phyloP scores from a whole-genome alignment of 768 basidiomycete species.

The Leccinellum albellum region DNA sequence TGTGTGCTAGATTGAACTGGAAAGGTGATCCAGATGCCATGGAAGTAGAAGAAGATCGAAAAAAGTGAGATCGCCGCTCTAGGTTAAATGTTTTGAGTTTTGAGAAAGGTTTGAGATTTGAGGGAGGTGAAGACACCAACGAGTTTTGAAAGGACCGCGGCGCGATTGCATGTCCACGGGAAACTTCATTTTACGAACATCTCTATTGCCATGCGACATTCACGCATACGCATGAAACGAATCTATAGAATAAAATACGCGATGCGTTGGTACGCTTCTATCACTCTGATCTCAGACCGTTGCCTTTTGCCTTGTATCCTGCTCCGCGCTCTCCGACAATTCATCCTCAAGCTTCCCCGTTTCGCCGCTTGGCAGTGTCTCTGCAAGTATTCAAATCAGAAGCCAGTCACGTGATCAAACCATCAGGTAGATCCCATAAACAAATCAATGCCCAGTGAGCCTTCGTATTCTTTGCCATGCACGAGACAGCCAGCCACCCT shows the following conservation, averaged over 20 bases:
- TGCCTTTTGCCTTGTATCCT: constrained; percentile 47
- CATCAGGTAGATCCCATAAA: constrained; percentile 42
- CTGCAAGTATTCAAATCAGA: constrained; percentile 31
- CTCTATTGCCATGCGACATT: constrained; percentile 16
- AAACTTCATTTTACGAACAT: constrained; percentile 2
- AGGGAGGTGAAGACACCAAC: neutral
- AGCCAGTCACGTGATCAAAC: constrained; percentile 17
- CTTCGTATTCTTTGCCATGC: constrained; percentile 63
- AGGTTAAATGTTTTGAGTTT: constrained; percentile 22
- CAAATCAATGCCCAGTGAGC: constrained; percentile 68
- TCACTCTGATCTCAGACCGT: constrained; percentile 34
- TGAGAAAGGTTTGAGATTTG: constrained; percentile 1
- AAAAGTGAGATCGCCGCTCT: constrained; percentile 27
- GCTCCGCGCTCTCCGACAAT: constrained; percentile 40
- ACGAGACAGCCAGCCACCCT: constrained; percentile 67
- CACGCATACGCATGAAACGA: constrained; percentile 7
- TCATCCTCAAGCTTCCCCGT: constrained; percentile 27
- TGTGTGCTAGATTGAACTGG: constrained; percentile 7
- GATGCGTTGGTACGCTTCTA: constrained; percentile 31
- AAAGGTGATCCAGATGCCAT: constrained; percentile 13
- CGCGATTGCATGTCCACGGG: constrained; percentile 14
- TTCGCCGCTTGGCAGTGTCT: constrained; percentile 16
- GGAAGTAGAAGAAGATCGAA: constrained; percentile 21
- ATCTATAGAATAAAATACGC: constrained; percentile 10
- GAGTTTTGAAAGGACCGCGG: constrained; percentile 18